phyloP scores from a whole-genome alignment of 345 rosid genomes.

The Salix caprea region DNA sequence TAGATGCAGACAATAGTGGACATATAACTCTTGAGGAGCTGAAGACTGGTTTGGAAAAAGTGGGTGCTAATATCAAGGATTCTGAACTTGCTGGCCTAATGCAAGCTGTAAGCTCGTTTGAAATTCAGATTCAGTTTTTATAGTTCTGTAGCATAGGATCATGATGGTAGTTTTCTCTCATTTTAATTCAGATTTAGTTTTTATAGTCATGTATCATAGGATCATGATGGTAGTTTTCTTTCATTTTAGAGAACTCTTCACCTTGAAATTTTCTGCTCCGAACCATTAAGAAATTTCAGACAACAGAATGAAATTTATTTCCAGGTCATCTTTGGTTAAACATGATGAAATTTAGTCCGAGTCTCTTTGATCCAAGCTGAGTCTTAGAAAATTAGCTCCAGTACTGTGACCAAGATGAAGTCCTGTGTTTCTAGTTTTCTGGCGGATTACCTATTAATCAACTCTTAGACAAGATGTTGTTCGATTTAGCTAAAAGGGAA shows the following conservation, averaged over 20 bases:
- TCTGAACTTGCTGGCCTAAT: constrained; percentile 64
- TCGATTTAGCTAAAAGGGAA: not conserved
- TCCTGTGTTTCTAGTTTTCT: not conserved
- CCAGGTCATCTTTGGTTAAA: not conserved
- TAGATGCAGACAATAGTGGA: constrained; percentile 82
- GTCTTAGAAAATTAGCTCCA: not conserved
- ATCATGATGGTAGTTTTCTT: not conserved
- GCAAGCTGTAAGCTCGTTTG: constrained; percentile 64
- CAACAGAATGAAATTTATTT: not conserved
- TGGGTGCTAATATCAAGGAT: constrained; percentile 70
- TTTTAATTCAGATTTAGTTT: not conserved
- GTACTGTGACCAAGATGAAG: not conserved
- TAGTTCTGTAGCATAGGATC: not conserved
- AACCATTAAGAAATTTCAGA: not conserved
- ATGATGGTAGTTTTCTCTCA: not conserved
- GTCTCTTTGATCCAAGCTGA: not conserved
- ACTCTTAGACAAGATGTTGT: not conserved
- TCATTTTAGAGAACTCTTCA: not conserved
- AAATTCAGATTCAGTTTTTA: not conserved
- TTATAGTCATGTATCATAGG: not conserved
- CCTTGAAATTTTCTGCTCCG: not conserved
- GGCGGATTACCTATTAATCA: not conserved
- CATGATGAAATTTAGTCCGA: not conserved
- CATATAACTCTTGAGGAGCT: constrained; percentile 86
- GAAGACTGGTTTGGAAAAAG: constrained; percentile 72